Evolutionary conservation across 1,284 basidiomycete species (phyloP).

Genomic region (Papiliotrema nemorosa): DNA sequence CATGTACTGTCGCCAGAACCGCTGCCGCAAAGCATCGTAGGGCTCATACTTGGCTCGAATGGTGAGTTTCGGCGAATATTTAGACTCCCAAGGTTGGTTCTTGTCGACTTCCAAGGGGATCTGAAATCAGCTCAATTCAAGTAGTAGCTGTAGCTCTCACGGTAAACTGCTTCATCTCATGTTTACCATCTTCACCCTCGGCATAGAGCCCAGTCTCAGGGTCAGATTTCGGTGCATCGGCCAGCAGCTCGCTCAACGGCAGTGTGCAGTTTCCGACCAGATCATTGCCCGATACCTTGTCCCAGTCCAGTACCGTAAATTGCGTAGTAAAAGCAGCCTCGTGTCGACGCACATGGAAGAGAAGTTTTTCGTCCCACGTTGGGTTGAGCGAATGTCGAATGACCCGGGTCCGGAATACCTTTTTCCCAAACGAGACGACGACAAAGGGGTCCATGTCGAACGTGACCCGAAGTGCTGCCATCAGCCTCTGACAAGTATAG

Average conservation of each 20-base stretch:
- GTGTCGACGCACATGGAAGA: conserved; percentile 89
- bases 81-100: conserved; percentile 44
- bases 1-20: conserved; percentile 88
- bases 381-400: conserved; percentile 86
- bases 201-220: conserved; percentile 69
- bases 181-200: conserved; percentile 54
- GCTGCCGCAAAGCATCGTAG: conserved; percentile 82
- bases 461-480: conserved; percentile 36
- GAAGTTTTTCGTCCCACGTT: conserved; percentile 89
- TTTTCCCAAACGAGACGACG: conserved; percentile 92
- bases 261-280: conserved; percentile 72
- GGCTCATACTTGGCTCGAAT: conserved; percentile 88
- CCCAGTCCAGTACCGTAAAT: conserved; percentile 87
- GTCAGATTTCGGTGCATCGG: conserved; percentile 69
- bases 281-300: conserved; percentile 81
- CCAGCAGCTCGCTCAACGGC: conserved; percentile 67
- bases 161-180: conserved; percentile 67
- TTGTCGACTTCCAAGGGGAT: conserved; percentile 45
- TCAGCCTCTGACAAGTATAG: conserved; percentile 3
- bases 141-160: conserved; percentile 50
- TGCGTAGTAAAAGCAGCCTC: conserved; percentile 75
- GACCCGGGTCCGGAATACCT: conserved; percentile 90
- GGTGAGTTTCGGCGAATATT: conserved; percentile 45
- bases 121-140: conserved; percentile 9
- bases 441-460: conserved; percentile 95